These are phyloP conservation scores for Phytophthora aleatoria DNA, from an alignment of 352 stramenopile genomes.

Conservation along the genomic window DNA sequence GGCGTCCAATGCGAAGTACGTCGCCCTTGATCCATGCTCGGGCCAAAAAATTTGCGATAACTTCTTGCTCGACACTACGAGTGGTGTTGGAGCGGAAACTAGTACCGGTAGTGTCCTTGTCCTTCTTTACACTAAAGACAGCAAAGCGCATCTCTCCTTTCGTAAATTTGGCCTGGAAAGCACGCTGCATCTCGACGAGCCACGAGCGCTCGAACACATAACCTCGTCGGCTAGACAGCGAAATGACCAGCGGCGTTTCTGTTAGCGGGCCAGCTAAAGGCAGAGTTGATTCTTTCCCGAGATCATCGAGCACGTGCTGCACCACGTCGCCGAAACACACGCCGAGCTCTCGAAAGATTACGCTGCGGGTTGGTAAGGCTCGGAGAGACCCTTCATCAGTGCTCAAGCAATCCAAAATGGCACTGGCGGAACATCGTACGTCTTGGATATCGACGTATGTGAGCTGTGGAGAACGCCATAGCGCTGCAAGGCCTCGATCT, in stretches of 20 bases:
- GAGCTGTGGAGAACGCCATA: conserved; percentile 29
- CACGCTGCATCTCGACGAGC: conserved; percentile 32
- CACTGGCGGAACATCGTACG: conserved; percentile 36
- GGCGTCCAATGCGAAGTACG: conserved; percentile 39
- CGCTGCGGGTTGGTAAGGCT: conserved; percentile 1
- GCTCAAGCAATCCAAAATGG: conserved; percentile 30
- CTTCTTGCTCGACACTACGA: conserved; percentile 35
- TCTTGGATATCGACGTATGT: conserved; percentile 43
- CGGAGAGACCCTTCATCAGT: neutral
- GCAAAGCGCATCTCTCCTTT: conserved; percentile 38
- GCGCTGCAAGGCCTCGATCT: conserved; percentile 33
- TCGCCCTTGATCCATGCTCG: conserved; percentile 39
- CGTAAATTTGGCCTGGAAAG: conserved; percentile 21
- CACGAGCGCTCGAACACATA: conserved; percentile 44
- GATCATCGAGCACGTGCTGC: conserved; percentile 30
- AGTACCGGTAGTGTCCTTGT: conserved; percentile 27
- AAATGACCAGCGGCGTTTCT: conserved; percentile 28
- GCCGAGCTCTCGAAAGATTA: conserved; percentile 44
- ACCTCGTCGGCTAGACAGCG: conserved; percentile 42
- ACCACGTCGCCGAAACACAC: conserved; percentile 48
- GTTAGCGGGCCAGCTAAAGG: neutral
- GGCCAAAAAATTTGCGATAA: conserved; percentile 28
- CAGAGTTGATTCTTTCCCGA: conserved; percentile 11
- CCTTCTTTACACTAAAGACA: conserved; percentile 39
- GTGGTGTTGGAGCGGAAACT: conserved; percentile 13